phyloP scores from a whole-genome alignment of 164 flowering plant genomes.

The Nelumbo lutea region DNA sequence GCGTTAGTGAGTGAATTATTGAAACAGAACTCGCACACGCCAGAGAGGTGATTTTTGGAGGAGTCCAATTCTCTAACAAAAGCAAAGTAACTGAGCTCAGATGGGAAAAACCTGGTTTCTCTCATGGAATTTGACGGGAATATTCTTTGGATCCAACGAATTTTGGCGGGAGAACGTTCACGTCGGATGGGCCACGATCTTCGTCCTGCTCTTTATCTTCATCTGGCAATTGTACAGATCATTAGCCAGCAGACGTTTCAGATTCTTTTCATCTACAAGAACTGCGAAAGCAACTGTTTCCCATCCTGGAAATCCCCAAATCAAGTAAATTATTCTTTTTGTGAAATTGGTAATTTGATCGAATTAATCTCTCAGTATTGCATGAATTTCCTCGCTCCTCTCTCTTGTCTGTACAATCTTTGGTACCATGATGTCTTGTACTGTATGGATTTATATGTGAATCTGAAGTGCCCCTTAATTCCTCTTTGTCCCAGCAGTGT shows the following conservation, averaged over 20 bases:
- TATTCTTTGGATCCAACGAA: constrained; percentile 15
- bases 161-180: constrained; percentile 27
- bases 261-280: background rate
- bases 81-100: background rate
- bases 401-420: background rate
- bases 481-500: too few relatives aligned
- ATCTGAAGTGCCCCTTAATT: too few relatives aligned
- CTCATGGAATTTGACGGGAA: constrained; percentile 7
- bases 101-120: background rate
- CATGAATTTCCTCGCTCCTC: background rate
- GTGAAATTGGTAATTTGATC: background rate
- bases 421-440: too few relatives aligned
- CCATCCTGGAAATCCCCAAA: background rate
- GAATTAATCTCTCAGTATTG: background rate
- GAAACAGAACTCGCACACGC: background rate
- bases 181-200: constrained; percentile 34
- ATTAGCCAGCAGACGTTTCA: constrained; percentile 5
- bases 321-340: constrained; percentile 4
- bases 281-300: constrained; percentile 3
- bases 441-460: too few relatives aligned
- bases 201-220: constrained; percentile 27
- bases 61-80: too few relatives aligned
- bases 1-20: too few relatives aligned
- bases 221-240: constrained; percentile 19
- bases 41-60: background rate